Evolutionary conservation across 345 rosid genomes (phyloP).

Genomic region (Isatis tinctoria): DNA sequence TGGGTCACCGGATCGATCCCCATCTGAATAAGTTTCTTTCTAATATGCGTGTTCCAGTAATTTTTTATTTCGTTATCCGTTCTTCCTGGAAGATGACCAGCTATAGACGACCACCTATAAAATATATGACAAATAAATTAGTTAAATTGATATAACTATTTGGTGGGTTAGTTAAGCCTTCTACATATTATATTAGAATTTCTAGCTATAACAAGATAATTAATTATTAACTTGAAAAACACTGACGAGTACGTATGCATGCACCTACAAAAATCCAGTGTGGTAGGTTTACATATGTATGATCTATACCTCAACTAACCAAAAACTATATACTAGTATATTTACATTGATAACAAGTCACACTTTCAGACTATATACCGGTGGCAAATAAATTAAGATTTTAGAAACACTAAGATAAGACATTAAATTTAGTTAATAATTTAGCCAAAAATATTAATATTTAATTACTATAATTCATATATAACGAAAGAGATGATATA

Average conservation of each 20-base stretch:
- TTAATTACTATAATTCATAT: not conserved
- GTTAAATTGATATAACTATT: not conserved
- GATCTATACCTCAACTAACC: not conserved
- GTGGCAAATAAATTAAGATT: not conserved
- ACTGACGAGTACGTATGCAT: constrained; percentile 22
- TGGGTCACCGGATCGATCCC: constrained; percentile 36
- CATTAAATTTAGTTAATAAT: not conserved
- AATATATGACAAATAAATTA: not conserved
- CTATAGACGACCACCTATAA: constrained; percentile 37
- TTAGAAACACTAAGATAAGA: not conserved
- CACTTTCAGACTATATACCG: not conserved
- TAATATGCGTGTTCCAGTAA: constrained; percentile 34
- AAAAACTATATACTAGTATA: not conserved
- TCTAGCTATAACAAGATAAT: not conserved
- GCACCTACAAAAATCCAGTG: constrained; percentile 28
- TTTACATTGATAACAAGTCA: not conserved
- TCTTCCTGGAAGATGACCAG: constrained; percentile 39
- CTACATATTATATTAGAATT: constrained; percentile 1
- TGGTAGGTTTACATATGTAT: constrained; percentile 16
- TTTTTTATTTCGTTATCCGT: constrained; percentile 36
- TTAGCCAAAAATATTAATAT: not conserved
- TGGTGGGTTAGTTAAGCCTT: constrained; percentile 20
- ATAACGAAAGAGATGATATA: not conserved
- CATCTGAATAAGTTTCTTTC: constrained; percentile 35
- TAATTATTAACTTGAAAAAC: not conserved